Base-by-base conservation (phyloP, 2,329 filamentous ascomycete genomes). In the Pyrenophora teres region DNA sequence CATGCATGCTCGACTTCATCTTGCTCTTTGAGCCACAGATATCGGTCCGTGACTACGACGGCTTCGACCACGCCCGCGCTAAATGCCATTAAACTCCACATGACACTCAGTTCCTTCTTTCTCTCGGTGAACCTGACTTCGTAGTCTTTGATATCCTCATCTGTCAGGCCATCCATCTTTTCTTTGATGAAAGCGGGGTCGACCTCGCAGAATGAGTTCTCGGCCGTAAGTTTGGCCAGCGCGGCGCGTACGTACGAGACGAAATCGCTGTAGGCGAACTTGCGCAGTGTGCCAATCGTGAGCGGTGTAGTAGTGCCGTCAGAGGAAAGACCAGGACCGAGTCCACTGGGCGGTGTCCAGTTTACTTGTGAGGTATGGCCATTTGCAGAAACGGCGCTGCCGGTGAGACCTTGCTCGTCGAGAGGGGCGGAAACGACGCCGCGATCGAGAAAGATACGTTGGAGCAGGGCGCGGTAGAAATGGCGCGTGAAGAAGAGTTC, bases 51-150 rank as follows among this genome's bases (percentile, higher is more conserved):
- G 44, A 96, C 91, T 64, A 99, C 93, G 52, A 95, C 78, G 27
- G 91, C 90, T 78, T 99, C 94, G 2, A 95, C 87, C 3, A 96
- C 88, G 16, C 85, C 85, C 2, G 93, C 92, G 71, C 91, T 95
- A 66, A 96, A 97, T 1, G 94, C 92, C 93, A 99, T 99, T 65
- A 99, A 73, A 62, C 85, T 91, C 94, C 94, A 99, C 52, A 95
- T 84, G 6, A 95, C 82, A 67, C 88, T 91, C 33, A 99, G 77
- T 68, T 97, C 88, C 63, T 91, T 89, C 76, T 88, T 90, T 47
- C 87, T 80, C 33, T 80, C 79, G n/a, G 40, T 36, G 73, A 88
- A 97, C 36, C 75, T 70, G 8, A 70, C 66, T 65, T 89, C 87
- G 70, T 97, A 99, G 12, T 63, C 73, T 8, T 81, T 78, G 40